Evolutionary conservation across 768 basidiomycete genomes (phyloP).

Genomic region (Boletus coccyginus): DNA sequence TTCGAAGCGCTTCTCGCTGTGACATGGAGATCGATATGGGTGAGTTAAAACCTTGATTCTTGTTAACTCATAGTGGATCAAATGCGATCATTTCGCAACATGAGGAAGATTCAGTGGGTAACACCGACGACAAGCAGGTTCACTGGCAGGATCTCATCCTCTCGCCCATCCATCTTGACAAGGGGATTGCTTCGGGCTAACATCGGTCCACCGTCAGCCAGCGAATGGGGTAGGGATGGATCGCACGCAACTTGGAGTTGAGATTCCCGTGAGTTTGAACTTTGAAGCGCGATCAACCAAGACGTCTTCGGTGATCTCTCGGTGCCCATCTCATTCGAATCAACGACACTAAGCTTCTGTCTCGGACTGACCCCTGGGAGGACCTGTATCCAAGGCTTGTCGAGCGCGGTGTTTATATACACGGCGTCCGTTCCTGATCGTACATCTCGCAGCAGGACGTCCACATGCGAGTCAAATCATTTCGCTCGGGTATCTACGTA

Average conservation of each 20-base stretch:
- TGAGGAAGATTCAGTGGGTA: too few relatives aligned
- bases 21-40: not conserved
- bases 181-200: not conserved
- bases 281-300: constrained; percentile 9
- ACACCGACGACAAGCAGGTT: not conserved
- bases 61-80: too few relatives aligned
- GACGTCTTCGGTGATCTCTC: constrained; percentile 16
- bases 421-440: not conserved
- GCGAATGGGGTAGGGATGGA: not conserved
- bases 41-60: not conserved
- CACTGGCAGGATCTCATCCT: too few relatives aligned
- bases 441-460: constrained; percentile 3
- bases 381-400: not conserved
- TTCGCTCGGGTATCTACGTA: constrained; percentile 12
- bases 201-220: not conserved
- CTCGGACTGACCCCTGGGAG: constrained; percentile 14
- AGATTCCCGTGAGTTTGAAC: not conserved
- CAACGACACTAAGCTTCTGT: constrained; percentile 9
- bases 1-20: not conserved
- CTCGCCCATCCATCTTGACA: not conserved
- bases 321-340: constrained; percentile 9
- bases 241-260: not conserved
- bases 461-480: constrained; percentile 4
- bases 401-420: not conserved
- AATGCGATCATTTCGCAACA: too few relatives aligned